phyloP scores from a whole-genome alignment of 1,284 basidiomycete genomes.

The Heterobasidion occidentale region DNA sequence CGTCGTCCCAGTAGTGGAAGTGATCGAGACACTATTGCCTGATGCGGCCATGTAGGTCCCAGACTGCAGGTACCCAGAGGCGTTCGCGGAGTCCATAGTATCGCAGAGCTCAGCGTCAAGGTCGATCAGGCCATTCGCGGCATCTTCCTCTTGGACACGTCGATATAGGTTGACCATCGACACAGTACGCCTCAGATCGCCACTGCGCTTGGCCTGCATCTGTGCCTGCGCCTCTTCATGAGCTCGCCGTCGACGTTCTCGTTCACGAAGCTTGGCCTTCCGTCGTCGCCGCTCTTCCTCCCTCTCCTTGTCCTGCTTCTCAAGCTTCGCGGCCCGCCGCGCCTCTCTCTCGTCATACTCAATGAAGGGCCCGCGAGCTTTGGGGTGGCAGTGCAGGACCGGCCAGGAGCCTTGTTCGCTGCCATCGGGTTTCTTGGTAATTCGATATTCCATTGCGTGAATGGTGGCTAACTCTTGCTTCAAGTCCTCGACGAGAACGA shows the following conservation, averaged over 20 bases:
- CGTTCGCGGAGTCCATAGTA: slow-evolving; percentile 44
- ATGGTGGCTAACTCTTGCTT: slow-evolving; percentile 72
- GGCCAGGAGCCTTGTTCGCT: slow-evolving; percentile 56
- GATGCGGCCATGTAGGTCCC: slow-evolving; percentile 79
- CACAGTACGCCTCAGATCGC: slow-evolving; percentile 66
- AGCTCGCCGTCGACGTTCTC: slow-evolving; percentile 27
- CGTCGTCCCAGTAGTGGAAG: slow-evolving; percentile 82
- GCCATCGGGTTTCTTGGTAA: slow-evolving; percentile 38
- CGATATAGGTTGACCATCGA: slow-evolving; percentile 74
- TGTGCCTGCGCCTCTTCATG: slow-evolving; percentile 8
- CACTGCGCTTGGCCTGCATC: slow-evolving; percentile 26
- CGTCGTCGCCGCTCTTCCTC: slow-evolving; percentile 33
- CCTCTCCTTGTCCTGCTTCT: slow-evolving; percentile 38
- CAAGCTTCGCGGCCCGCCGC: slow-evolving; percentile 41
- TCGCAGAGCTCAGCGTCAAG: slow-evolving; percentile 41
- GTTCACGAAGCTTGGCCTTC: slow-evolving; percentile 27
- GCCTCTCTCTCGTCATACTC: slow-evolving; percentile 68
- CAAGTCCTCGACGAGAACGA: slow-evolving; percentile 89
- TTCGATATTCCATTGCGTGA: slow-evolving; percentile 56
- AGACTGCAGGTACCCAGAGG: slow-evolving; percentile 64
- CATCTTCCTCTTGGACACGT: slow-evolving; percentile 25
- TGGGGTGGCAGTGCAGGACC: slow-evolving; percentile 63
- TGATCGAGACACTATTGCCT: slow-evolving; percentile 90
- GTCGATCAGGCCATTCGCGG: slow-evolving; percentile 30
- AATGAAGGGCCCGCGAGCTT: slow-evolving; percentile 63